Conservation (phyloP, 2,329 filamentous ascomycete species). For the Botrytis byssoidea region DNA sequence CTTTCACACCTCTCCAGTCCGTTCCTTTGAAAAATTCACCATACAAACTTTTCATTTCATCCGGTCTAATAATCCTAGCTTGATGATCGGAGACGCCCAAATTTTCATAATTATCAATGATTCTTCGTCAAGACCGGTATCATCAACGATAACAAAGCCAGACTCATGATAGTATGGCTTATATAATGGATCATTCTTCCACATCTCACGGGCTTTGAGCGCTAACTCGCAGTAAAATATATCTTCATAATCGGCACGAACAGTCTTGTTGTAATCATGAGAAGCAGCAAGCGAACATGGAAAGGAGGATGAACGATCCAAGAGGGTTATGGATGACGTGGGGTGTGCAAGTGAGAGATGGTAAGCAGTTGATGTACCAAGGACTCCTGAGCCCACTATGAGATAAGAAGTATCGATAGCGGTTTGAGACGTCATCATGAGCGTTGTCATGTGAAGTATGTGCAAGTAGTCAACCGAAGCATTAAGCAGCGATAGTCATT, state of each 20-base stretch:
- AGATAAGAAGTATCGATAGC: constrained; percentile 35
- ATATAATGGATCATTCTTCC: constrained; percentile 49
- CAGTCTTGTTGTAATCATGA: constrained; percentile 60
- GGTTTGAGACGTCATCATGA: constrained; percentile 5
- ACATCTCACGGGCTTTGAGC: constrained; percentile 49
- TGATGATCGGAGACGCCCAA: constrained; percentile 38
- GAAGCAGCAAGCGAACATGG: constrained; percentile 50
- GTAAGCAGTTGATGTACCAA: constrained; percentile 52
- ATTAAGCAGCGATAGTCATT: not conserved
- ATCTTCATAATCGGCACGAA: constrained; percentile 57
- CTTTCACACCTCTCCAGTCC: constrained; percentile 41
- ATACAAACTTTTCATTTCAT: constrained; percentile 44
- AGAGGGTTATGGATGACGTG: constrained; percentile 43
- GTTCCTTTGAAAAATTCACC: constrained; percentile 42
- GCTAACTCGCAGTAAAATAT: constrained; percentile 51
- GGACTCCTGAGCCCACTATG: constrained; percentile 53
- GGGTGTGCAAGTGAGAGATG: constrained; percentile 45
- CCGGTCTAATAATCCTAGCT: constrained; percentile 46
- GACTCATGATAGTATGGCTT: constrained; percentile 49
- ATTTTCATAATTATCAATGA: constrained; percentile 47
- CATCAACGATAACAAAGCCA: constrained; percentile 49
- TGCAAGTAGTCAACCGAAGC: not conserved
- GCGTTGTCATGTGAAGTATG: not conserved
- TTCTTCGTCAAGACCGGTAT: constrained; percentile 46
- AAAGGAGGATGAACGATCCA: constrained; percentile 43